Evolutionary conservation across 169 alveolate species (phyloP).

Genomic region (Eimeria necatrix): DNA sequence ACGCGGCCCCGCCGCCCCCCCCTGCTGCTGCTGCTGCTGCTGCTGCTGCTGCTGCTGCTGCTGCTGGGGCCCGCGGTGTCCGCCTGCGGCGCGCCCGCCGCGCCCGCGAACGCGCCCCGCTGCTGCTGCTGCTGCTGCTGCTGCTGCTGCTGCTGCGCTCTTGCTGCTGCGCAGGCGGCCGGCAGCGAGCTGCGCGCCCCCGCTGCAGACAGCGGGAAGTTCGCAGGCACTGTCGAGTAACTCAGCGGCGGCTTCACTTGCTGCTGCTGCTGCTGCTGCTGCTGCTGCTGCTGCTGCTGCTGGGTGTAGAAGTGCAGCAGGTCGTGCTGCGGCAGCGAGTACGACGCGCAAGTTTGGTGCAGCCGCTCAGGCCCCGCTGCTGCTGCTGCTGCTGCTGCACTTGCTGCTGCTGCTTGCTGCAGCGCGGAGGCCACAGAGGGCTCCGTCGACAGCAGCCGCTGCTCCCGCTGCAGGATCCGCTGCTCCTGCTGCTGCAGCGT

Average conservation of each 20-base stretch:
- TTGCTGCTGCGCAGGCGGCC: background rate
- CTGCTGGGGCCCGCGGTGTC: no score
- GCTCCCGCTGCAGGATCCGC: slow-evolving; percentile 58
- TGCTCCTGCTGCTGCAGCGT: slow-evolving; percentile 63
- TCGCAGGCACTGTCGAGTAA: background rate
- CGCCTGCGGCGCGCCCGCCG: no score
- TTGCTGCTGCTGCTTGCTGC: background rate
- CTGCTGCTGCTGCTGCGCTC: slow-evolving; percentile 48
- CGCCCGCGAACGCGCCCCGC: slow-evolving; percentile 16
- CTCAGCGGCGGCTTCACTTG: no score
- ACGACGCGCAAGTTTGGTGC: background rate
- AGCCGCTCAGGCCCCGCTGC: background rate
- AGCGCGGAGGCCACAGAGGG: background rate
- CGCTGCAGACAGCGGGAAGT: background rate
- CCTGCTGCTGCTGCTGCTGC: background rate
- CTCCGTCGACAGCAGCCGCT: slow-evolving; percentile 25
- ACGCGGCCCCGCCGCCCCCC: background rate
- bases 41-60: slow-evolving; percentile 3
- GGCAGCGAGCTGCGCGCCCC: background rate
- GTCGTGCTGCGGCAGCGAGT: background rate
- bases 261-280: slow-evolving; percentile 48
- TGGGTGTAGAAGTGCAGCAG: background rate
- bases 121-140: slow-evolving; percentile 68
- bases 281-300: slow-evolving; percentile 63
- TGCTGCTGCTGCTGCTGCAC: background rate